Evolutionary conservation across 2,329 filamentous ascomycete species (phyloP).

Genomic region (Furcasterigmium sp.): DNA sequence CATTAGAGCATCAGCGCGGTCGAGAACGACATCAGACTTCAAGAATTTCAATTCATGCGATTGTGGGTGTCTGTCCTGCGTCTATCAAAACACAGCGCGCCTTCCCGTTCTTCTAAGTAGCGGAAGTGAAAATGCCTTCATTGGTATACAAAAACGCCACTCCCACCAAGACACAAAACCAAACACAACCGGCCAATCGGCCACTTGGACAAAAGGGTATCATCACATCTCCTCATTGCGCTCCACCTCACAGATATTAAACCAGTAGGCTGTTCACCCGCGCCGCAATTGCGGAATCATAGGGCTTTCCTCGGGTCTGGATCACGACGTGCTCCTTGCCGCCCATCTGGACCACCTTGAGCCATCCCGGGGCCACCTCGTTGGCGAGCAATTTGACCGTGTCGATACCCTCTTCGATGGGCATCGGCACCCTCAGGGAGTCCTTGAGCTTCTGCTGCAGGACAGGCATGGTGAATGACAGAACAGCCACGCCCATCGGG

Average conservation of each 20-base stretch:
- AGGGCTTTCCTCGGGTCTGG: slow-evolving; percentile 36
- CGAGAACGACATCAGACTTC: too few relatives aligned
- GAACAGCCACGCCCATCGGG: slow-evolving; percentile 44
- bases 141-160: too few relatives aligned
- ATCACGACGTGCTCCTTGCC: slow-evolving; percentile 54
- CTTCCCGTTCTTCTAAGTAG: too few relatives aligned
- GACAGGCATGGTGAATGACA: slow-evolving; percentile 61
- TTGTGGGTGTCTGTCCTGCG: too few relatives aligned
- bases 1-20: slow-evolving; percentile 14
- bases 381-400: slow-evolving; percentile 47
- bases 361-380: slow-evolving; percentile 53
- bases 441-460: slow-evolving; percentile 63
- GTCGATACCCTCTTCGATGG: slow-evolving; percentile 43
- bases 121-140: too few relatives aligned
- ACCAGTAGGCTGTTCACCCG: slow-evolving; percentile 8
- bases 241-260: not conserved
- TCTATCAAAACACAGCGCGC: too few relatives aligned
- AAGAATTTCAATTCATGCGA: too few relatives aligned
- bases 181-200: too few relatives aligned
- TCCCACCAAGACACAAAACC: too few relatives aligned
- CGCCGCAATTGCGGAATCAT: slow-evolving; percentile 10
- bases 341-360: slow-evolving; percentile 44
- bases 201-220: slow-evolving; percentile 3
- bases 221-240: not conserved
- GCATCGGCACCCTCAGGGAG: slow-evolving; percentile 54